Evolutionary conservation across 768 basidiomycete genomes (phyloP).

Genomic region (Porpolomopsis calyptriformis): DNA sequence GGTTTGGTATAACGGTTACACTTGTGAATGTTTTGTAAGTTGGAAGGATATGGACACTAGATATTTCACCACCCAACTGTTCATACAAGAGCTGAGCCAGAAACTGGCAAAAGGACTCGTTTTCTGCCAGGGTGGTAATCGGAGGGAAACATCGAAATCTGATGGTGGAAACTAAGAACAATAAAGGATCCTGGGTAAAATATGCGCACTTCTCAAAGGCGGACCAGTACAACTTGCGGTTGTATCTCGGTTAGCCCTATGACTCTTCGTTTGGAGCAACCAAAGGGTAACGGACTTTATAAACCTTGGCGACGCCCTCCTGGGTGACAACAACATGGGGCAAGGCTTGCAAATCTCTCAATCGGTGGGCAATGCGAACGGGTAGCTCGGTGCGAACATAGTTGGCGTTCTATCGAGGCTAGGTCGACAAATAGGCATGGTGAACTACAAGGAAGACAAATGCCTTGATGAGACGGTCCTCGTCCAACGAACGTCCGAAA

Average conservation of each 20-base stretch:
- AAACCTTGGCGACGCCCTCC: constrained; percentile 72
- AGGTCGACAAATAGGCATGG: neutral
- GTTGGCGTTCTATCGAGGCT: constrained; percentile 59
- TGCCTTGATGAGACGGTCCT: constrained; percentile 69
- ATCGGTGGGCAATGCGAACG: constrained; percentile 75
- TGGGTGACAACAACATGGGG: constrained; percentile 84
- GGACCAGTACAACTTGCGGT: constrained; percentile 64
- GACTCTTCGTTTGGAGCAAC: too few species aligned
- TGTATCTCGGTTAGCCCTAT: neutral
- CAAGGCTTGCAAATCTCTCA: constrained; percentile 77
- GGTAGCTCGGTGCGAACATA: constrained; percentile 86
- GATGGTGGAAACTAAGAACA: constrained; percentile 9
- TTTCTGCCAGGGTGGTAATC: constrained; percentile 63
- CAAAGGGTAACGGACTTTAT: constrained; percentile 42
- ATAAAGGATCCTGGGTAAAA: constrained; percentile 41
- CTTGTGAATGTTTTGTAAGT: constrained; percentile 24
- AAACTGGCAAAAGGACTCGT: constrained; percentile 70
- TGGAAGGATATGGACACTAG: constrained; percentile 4
- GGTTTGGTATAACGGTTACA: constrained; percentile 67
- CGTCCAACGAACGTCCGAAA: constrained; percentile 75
- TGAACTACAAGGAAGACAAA: constrained; percentile 8
- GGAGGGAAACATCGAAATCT: constrained; percentile 68
- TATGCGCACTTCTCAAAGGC: constrained; percentile 68
- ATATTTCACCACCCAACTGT: constrained; percentile 43
- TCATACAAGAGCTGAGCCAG: constrained; percentile 52